Base-by-base conservation (phyloP, 176 grass and related monocot species). In the Cenchrus americanus region DNA sequence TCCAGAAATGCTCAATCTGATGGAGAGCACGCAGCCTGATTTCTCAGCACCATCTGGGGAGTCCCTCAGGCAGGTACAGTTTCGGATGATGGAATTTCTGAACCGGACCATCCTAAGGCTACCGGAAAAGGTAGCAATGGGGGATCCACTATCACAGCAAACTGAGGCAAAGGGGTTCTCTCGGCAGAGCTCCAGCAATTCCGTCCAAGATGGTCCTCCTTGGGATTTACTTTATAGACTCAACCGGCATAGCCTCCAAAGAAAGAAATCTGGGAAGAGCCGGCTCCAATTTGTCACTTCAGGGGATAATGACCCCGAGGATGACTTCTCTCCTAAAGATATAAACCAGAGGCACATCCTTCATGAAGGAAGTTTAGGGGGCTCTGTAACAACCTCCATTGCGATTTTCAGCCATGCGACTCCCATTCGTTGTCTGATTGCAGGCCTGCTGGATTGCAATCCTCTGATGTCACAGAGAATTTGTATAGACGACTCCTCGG, bases 221-320 rank as follows among this genome's bases (percentile, higher is more conserved):
- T 87, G 91, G 86, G 91, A 92, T 86, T 67, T 73, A 72, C 74
- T 84, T 71, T 90, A 80, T 86, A 90, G 88, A 83, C 62, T 96
- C 76, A 96, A 91, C 72, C 84, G 91, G 55, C 86, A 90, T 19
- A 69, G 88, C 69, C 42, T 91, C 15, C 91, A 91, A 82, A 85
- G 86, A 73, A 96, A 93, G 69, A 96, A 93, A 83, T 96, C 88
- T 32, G 94, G 94, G 49, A 96, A 96, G 76, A 96, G 94, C 26
- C 73, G 94, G 58, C 94, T 96, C 77, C 94, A 96, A 72, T 91
- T 96, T 83, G 94, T 93, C 19, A 92, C 87, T 23, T 87, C 91
- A 26, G 89, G 77, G 21, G 94, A 96, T 15, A 93, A 91, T 69
- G 91, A 96, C 15, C 48, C 85, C 0, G 88, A 96, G 48, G 94